Evolutionary conservation across 129 eudicot species (phyloP).

Genomic region (Saposhnikovia divaricata): DNA sequence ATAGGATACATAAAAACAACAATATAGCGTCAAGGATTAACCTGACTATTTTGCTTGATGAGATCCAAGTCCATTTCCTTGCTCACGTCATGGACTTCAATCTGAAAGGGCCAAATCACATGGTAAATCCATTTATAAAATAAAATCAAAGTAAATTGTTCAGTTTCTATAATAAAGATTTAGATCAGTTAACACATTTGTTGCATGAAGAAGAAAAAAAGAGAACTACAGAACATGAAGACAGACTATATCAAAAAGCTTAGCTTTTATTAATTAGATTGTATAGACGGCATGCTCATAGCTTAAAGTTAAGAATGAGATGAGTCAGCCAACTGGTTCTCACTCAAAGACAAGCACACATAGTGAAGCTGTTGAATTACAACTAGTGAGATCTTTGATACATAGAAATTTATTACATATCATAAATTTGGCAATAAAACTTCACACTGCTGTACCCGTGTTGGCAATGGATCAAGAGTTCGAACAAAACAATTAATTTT

Average conservation of each 20-base stretch:
- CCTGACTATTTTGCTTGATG: slow-evolving; percentile 93
- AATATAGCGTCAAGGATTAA: slow-evolving; percentile 13
- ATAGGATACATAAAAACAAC: slow-evolving; percentile 4
- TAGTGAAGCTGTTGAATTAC: neutral
- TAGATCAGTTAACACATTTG: neutral
- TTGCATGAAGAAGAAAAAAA: neutral
- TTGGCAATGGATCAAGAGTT: neutral
- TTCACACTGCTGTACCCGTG: neutral
- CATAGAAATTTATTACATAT: neutral
- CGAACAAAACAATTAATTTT: neutral
- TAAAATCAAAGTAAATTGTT: neutral
- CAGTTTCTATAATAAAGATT: neutral
- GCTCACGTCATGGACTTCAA: slow-evolving; percentile 97
- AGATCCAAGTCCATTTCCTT: slow-evolving; percentile 99
- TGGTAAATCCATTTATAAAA: neutral
- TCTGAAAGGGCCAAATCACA: slow-evolving; percentile 27
- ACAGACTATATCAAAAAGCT: neutral
- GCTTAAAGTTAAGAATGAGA: neutral
- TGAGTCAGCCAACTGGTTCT: neutral
- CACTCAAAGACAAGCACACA: neutral
- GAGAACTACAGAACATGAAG: neutral
- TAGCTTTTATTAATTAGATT: neutral
- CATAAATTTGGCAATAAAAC: neutral
- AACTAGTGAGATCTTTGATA: neutral
- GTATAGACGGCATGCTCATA: neutral